phyloP scores from a whole-genome alignment of 768 basidiomycete species.

The Trichaptum fuscoviolaceum region DNA sequence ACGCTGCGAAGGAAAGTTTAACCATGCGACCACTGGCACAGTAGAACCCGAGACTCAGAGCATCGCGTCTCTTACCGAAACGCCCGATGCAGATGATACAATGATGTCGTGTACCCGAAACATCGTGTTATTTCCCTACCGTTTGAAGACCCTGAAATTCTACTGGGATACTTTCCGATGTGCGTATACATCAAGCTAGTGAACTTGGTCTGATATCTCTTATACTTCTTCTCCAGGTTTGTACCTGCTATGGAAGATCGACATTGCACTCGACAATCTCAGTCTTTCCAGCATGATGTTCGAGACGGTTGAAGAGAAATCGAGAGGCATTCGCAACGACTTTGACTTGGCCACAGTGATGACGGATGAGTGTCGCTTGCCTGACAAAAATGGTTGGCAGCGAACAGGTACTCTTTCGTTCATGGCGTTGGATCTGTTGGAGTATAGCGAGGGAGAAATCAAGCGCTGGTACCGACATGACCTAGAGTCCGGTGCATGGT shows the following conservation, averaged over 20 bases:
- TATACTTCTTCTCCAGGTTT: not conserved
- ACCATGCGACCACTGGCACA: too few species aligned
- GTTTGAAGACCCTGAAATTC: too few species aligned
- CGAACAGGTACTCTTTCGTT: slow-evolving; percentile 26
- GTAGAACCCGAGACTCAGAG: too few species aligned
- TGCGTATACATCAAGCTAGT: too few species aligned
- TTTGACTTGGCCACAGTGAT: slow-evolving; percentile 20
- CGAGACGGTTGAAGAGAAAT: slow-evolving; percentile 8
- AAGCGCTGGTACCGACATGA: slow-evolving; percentile 27
- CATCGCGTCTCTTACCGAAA: too few species aligned
- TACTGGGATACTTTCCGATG: too few species aligned
- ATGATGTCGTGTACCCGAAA: too few species aligned
- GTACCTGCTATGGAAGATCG: slow-evolving; percentile 4
- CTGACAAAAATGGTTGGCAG: slow-evolving; percentile 8
- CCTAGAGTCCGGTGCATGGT: slow-evolving; percentile 29
- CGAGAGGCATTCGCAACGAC: slow-evolving; percentile 23
- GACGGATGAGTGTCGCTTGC: not conserved
- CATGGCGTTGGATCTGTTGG: slow-evolving; percentile 25
- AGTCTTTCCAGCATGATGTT: slow-evolving; percentile 30
- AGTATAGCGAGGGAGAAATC: slow-evolving; percentile 12
- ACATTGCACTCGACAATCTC: slow-evolving; percentile 27
- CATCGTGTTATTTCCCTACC: too few species aligned
- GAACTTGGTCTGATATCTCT: too few species aligned
- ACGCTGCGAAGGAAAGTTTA: too few species aligned
- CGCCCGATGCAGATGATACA: too few species aligned